Conservation (phyloP, 2,329 filamentous ascomycete genomes). For the Fusarium chuoi region DNA sequence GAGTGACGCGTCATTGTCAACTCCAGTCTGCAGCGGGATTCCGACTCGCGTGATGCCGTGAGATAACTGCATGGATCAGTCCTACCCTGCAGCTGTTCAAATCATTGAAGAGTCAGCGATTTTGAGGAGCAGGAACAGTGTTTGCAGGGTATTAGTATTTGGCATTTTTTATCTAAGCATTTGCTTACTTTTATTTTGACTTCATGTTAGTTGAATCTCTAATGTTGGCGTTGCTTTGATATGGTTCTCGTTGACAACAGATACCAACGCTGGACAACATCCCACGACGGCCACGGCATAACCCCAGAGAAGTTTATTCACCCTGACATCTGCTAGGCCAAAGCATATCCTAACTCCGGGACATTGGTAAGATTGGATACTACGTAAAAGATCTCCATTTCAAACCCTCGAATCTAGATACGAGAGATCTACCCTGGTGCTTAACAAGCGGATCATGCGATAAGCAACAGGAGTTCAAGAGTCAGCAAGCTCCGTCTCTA, state of each 20-base stretch:
- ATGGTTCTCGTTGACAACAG: too few relatives aligned
- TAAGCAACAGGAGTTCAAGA: slow-evolving; percentile 8
- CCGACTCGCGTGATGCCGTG: background rate
- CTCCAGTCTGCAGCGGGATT: background rate
- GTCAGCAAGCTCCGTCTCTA: slow-evolving; percentile 9
- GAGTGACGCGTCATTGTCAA: background rate
- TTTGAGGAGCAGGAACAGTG: background rate
- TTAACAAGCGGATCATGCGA: slow-evolving; percentile 24
- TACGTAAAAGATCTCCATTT: background rate
- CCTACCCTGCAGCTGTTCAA: background rate
- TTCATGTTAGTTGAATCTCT: rapidly evolving
- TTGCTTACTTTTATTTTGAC: rapidly evolving
- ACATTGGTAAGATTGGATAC: background rate
- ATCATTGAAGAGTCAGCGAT: background rate
- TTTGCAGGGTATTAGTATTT: too few relatives aligned
- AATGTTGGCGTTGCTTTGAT: rapidly evolving
- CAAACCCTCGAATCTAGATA: slow-evolving; percentile 15
- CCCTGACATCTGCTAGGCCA: background rate
- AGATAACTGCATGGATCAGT: background rate
- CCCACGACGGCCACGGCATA: background rate
- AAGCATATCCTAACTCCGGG: slow-evolving; percentile 5
- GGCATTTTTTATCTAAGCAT: rapidly evolving
- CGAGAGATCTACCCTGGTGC: slow-evolving; percentile 17
- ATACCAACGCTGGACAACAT: rapidly evolving
- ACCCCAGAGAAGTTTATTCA: background rate